Percentiles rank a stretch among this genome's conserved stretches.
Conservation (phyloP, 495 filamentous ascomycete species). For the Penicillium nucicola region DNA sequence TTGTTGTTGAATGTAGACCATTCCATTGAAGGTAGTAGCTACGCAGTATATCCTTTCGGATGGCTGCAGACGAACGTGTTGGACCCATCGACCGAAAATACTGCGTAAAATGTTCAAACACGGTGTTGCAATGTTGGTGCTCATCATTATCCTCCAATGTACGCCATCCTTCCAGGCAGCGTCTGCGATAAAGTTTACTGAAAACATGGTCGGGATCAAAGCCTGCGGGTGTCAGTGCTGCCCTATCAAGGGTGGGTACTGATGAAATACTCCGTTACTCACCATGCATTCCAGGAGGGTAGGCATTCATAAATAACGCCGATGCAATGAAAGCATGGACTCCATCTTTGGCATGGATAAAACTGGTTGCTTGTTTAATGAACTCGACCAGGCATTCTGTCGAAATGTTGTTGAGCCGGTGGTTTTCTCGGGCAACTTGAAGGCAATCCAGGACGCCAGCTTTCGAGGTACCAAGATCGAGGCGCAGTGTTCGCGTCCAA, state of each 20-base stretch:
- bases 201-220: constrained; percentile 1
- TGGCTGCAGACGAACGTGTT: background rate
- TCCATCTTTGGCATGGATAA: background rate
- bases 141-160: background rate
- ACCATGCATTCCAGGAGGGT: constrained; percentile 11
- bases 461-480: background rate
- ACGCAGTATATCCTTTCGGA: background rate
- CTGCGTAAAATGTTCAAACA: constrained; percentile 7
- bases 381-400: constrained; percentile 1
- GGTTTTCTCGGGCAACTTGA: constrained; percentile 4
- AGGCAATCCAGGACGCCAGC: constrained; percentile 4
- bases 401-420: background rate
- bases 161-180: background rate
- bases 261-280: background rate
- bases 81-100: constrained; percentile 9
- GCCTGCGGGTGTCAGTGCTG: background rate
- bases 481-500: constrained; percentile 1
- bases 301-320: constrained; percentile 8
- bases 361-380: background rate
- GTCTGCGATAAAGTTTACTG: background rate
- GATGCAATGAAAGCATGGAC: constrained; percentile 5
- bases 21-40: background rate
- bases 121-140: background rate
- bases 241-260: background rate
- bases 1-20: constrained; percentile 10